phyloP scores from a whole-genome alignment of 495 filamentous ascomycete genomes.

The Podospora comata region DNA sequence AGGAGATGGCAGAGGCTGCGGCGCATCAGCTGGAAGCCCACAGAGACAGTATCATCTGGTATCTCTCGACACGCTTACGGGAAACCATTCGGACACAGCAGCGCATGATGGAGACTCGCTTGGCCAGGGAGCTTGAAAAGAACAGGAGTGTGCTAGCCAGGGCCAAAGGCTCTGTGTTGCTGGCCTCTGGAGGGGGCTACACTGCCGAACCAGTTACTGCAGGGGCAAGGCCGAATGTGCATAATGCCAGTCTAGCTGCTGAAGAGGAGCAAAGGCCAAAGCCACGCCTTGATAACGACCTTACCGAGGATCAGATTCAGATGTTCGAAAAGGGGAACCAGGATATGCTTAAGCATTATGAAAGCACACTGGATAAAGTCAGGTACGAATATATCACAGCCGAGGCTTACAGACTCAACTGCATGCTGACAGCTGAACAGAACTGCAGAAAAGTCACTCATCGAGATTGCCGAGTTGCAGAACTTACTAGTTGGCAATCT shows the following conservation, averaged over 20 bases:
- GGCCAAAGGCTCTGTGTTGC: conserved; percentile 34
- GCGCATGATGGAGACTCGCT: conserved; percentile 83
- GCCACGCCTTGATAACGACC: conserved; percentile 53
- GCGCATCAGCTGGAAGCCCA: conserved; percentile 57
- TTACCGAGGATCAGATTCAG: conserved; percentile 81
- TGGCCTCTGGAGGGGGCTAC: background rate
- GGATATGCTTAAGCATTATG: conserved; percentile 85
- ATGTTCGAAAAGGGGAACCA: conserved; percentile 93
- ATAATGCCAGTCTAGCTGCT: conserved; percentile 21
- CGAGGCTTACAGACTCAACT: background rate
- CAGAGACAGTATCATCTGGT: conserved; percentile 80
- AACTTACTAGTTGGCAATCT: conserved; percentile 83
- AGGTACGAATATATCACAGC: conserved; percentile 50
- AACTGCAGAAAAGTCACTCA: conserved; percentile 81
- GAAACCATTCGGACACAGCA: conserved; percentile 72
- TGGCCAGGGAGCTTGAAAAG: conserved; percentile 81
- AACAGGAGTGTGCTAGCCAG: conserved; percentile 83
- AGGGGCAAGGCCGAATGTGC: conserved; percentile 12
- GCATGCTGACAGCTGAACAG: conserved; percentile 42
- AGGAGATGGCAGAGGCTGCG: conserved; percentile 65
- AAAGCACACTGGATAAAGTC: conserved; percentile 87
- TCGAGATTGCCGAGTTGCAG: conserved; percentile 92
- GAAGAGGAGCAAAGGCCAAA: conserved; percentile 26
- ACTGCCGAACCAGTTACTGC: background rate
- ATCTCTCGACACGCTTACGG: conserved; percentile 69